Evolutionary conservation across 2,329 filamentous ascomycete species (phyloP).

Genomic region (Colletotrichum lini): DNA sequence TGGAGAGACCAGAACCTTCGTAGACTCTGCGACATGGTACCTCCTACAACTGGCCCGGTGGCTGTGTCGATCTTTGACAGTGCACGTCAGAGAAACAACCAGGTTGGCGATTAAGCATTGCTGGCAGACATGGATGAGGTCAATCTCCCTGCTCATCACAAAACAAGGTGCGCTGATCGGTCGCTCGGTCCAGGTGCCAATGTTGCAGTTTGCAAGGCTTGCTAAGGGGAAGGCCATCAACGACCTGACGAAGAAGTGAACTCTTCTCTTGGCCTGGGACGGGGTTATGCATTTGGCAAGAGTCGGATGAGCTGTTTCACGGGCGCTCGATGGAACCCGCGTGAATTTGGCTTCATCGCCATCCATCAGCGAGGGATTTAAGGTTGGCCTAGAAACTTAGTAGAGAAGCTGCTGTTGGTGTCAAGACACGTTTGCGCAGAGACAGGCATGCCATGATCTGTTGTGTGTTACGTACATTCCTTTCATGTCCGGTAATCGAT

Average conservation of each 20-base stretch:
- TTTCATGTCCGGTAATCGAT: neutral
- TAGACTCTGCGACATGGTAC: neutral
- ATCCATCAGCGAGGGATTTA: neutral
- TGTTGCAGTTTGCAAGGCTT: neutral
- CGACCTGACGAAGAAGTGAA: neutral
- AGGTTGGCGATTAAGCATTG: neutral
- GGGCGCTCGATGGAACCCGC: neutral
- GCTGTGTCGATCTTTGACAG: conserved; percentile 33
- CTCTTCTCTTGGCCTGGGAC: neutral
- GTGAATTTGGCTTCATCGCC: neutral
- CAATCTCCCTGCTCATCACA: conserved; percentile 15
- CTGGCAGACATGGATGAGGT: conserved; percentile 14
- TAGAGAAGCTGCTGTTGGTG: too few species aligned
- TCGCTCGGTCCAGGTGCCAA: conserved; percentile 27
- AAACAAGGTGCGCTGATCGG: conserved; percentile 20
- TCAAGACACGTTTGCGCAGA: neutral
- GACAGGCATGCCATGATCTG: neutral
- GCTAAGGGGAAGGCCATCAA: neutral
- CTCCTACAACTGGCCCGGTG: neutral
- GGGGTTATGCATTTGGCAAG: too few species aligned
- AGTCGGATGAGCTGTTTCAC: neutral
- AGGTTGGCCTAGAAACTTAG: too few species aligned
- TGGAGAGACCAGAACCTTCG: too few species aligned
- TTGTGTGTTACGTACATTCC: neutral
- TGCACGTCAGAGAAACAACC: conserved; percentile 21